These are phyloP conservation scores for Chimonanthus praecox DNA, from an alignment of 164 flowering plant species.

Conservation along the genomic window DNA sequence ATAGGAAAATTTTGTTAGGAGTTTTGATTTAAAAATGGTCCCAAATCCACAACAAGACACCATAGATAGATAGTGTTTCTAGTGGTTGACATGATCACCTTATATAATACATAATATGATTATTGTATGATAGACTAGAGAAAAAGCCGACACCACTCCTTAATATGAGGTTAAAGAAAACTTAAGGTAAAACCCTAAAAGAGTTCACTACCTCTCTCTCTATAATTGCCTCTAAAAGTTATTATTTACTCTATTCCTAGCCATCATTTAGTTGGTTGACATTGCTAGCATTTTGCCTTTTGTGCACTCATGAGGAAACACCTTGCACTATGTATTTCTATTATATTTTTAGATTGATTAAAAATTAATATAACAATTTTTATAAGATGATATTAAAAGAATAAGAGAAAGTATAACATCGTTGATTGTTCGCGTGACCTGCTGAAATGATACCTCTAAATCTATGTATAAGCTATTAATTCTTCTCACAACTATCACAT, in stretches of 20 bases:
- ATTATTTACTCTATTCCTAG: neutral
- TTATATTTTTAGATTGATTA: too few relatives aligned
- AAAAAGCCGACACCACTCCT: conserved; percentile 11
- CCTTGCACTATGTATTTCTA: too few relatives aligned
- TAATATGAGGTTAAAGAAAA: conserved; percentile 2
- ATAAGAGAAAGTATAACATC: neutral
- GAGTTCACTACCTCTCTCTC: neutral
- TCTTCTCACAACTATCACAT: too few relatives aligned
- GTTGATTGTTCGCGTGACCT: too few relatives aligned
- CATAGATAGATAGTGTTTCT: neutral
- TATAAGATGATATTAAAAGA: too few relatives aligned
- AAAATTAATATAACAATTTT: too few relatives aligned
- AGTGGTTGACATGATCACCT: conserved; percentile 2
- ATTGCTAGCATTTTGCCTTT: too few relatives aligned
- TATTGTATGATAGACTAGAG: conserved; percentile 1
- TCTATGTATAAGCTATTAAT: too few relatives aligned
- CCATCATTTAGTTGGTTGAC: neutral
- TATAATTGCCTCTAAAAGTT: conserved; percentile 6
- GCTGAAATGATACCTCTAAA: too few relatives aligned
- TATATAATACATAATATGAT: neutral
- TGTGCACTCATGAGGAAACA: too few relatives aligned
- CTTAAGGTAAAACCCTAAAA: neutral
- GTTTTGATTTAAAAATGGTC: neutral
- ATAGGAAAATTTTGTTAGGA: neutral
- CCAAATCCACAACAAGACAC: neutral